A percentile compares a stretch with the other conserved stretches of the same genome.
Evolutionary conservation across 2,329 filamentous ascomycete genomes (phyloP).

Genomic region (Colletotrichum tamarilloi): DNA sequence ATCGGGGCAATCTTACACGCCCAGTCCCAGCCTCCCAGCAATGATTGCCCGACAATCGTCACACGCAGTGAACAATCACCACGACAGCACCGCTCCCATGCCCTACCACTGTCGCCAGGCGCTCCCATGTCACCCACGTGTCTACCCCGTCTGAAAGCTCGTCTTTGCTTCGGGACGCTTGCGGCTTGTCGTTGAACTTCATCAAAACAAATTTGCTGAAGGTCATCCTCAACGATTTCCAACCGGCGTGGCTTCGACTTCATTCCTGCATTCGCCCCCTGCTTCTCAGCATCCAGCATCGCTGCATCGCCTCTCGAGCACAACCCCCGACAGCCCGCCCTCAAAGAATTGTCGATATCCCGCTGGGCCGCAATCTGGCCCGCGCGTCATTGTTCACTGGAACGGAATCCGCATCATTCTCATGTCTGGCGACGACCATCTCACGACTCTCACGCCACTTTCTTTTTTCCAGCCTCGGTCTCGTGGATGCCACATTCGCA

Average conservation of each 20-base stretch:
- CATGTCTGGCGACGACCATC: conserved; percentile 23
- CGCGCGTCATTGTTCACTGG: conserved; percentile 1
- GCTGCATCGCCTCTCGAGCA: background rate
- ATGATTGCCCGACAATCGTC: background rate
- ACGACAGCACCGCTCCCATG: background rate
- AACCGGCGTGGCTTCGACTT: background rate
- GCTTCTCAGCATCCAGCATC: background rate
- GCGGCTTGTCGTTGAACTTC: background rate
- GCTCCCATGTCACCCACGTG: background rate
- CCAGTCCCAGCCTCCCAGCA: background rate
- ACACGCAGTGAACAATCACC: background rate
- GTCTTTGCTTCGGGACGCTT: background rate
- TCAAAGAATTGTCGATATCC: background rate
- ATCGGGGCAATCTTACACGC: background rate
- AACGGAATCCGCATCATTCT: conserved; percentile 25
- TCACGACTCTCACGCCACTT: conserved; percentile 7
- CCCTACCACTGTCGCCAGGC: background rate
- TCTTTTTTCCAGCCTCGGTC: background rate
- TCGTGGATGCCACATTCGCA: background rate
- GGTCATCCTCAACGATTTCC: background rate
- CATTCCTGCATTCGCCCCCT: background rate
- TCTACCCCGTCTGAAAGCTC: background rate
- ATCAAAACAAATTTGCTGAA: background rate
- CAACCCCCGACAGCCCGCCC: background rate
- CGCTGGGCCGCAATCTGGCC: background rate